A percentile compares a stretch with the other conserved stretches of the same genome.
These are phyloP conservation scores for Aspergillus japonicus DNA, from an alignment of 2,329 filamentous ascomycete genomes.

Conservation along the genomic window DNA sequence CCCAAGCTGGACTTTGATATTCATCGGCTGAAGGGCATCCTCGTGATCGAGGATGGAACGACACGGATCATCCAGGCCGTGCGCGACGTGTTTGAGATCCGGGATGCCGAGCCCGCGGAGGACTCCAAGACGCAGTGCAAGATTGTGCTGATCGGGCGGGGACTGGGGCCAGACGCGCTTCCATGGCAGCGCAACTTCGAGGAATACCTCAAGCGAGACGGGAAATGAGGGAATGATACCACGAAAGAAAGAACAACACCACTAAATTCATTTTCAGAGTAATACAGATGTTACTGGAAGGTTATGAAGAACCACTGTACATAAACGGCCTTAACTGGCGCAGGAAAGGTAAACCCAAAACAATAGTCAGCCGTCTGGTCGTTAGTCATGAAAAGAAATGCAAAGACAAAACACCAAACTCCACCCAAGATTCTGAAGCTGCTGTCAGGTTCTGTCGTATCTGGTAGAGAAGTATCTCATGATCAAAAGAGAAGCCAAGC, in stretches of 20 bases:
- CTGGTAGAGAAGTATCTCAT: not conserved
- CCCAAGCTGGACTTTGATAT: conserved; percentile 64
- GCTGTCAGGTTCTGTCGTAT: conserved; percentile 2
- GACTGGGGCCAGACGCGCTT: conserved; percentile 34
- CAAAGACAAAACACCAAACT: conserved; percentile 18
- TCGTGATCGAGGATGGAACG: conserved; percentile 64
- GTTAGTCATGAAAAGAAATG: conserved; percentile 14
- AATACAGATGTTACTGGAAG: conserved; percentile 30
- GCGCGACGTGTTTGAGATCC: conserved; percentile 87
- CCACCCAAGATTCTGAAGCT: not conserved
- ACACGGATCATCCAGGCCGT: conserved; percentile 86
- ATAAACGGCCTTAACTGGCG: conserved; percentile 13
- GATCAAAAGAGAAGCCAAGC: not conserved
- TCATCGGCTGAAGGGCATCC: conserved; percentile 80
- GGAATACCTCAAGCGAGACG: conserved; percentile 23
- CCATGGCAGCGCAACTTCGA: conserved; percentile 39
- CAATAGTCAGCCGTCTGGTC: conserved; percentile 18
- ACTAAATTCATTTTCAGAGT: conserved; percentile 22
- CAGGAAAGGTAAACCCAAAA: not conserved
- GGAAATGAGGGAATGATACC: not conserved
- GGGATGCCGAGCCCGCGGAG: conserved; percentile 54
- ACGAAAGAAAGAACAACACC: not conserved
- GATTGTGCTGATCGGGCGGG: conserved; percentile 49
- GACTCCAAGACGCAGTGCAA: conserved; percentile 37
- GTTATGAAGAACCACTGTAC: conserved; percentile 28